phyloP scores from a whole-genome alignment of 352 stramenopile genomes.

The Globisporangium paroecandrum region DNA sequence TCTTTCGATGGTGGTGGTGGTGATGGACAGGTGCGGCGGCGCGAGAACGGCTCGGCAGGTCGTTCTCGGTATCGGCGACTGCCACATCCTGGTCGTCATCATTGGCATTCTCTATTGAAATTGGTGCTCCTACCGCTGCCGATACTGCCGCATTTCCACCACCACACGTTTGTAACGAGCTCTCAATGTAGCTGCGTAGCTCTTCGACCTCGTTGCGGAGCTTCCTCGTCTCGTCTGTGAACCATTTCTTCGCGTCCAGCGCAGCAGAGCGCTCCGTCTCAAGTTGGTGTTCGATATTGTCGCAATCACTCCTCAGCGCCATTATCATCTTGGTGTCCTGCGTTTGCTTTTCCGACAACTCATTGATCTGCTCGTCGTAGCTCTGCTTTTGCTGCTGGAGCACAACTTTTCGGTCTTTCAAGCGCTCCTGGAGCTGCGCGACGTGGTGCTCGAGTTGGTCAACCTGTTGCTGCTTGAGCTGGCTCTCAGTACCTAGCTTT shows the following conservation, averaged over 20 bases:
- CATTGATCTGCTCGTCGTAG: conserved; percentile 28
- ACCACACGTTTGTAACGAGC: conserved; percentile 19
- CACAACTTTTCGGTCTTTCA: conserved; percentile 42
- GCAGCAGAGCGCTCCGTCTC: conserved; percentile 18
- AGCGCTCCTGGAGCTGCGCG: conserved; percentile 34
- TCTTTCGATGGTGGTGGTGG: conserved; percentile 3
- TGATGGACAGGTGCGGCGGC: not conserved
- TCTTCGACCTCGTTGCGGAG: conserved; percentile 42
- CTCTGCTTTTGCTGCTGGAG: conserved; percentile 42
- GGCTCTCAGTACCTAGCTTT: conserved; percentile 27
- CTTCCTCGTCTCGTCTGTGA: conserved; percentile 26
- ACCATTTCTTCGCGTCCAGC: conserved; percentile 23
- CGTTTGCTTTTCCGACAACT: conserved; percentile 32
- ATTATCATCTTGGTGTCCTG: conserved; percentile 36
- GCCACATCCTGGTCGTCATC: not conserved
- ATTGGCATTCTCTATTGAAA: not conserved
- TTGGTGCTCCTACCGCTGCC: not conserved
- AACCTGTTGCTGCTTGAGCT: conserved; percentile 32
- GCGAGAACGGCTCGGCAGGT: not conserved
- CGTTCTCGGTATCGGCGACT: not conserved
- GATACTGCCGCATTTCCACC: not conserved
- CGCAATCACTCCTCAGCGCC: conserved; percentile 34
- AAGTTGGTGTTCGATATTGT: conserved; percentile 27
- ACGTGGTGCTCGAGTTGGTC: conserved; percentile 34
- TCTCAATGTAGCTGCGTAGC: conserved; percentile 47